Percentiles rank a stretch among this genome's conserved stretches.
phyloP scores from a whole-genome alignment of 2,329 filamentous ascomycete genomes.

The Acarospora socialis region DNA sequence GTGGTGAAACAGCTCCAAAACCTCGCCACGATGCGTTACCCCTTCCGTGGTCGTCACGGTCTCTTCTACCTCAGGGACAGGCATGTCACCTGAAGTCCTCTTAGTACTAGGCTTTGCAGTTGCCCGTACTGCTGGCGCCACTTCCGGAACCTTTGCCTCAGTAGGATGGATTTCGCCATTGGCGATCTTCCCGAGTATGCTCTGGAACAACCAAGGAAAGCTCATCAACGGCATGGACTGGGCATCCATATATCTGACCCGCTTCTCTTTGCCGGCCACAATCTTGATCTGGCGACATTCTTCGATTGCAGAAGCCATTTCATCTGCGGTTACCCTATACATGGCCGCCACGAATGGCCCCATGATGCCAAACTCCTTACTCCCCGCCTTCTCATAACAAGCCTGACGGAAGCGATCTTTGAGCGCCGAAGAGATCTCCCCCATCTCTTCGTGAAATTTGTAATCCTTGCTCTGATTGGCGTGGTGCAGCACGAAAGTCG shows the following conservation, averaged over 20 bases:
- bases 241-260: slow-evolving; percentile 24
- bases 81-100: neutral
- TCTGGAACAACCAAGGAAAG: slow-evolving; percentile 83
- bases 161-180: slow-evolving; percentile 20
- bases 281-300: slow-evolving; percentile 28
- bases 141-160: slow-evolving; percentile 1
- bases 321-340: slow-evolving; percentile 67
- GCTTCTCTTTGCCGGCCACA: slow-evolving; percentile 9
- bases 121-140: neutral
- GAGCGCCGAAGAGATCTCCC: slow-evolving; percentile 49
- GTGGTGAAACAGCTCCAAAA: slow-evolving; percentile 21
- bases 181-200: slow-evolving; percentile 56
- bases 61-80: slow-evolving; percentile 12
- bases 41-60: slow-evolving; percentile 21
- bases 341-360: slow-evolving; percentile 70
- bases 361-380: slow-evolving; percentile 43
- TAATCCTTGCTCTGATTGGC: slow-evolving; percentile 62
- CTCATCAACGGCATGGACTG: slow-evolving; percentile 66
- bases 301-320: slow-evolving; percentile 46
- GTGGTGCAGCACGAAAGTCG: slow-evolving; percentile 66
- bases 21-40: slow-evolving; percentile 22
- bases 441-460: slow-evolving; percentile 75
- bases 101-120: neutral
- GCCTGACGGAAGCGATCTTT: slow-evolving; percentile 53
- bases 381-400: slow-evolving; percentile 52